phyloP scores from a whole-genome alignment of 768 basidiomycete species.

The Pleurotus sapidus region DNA sequence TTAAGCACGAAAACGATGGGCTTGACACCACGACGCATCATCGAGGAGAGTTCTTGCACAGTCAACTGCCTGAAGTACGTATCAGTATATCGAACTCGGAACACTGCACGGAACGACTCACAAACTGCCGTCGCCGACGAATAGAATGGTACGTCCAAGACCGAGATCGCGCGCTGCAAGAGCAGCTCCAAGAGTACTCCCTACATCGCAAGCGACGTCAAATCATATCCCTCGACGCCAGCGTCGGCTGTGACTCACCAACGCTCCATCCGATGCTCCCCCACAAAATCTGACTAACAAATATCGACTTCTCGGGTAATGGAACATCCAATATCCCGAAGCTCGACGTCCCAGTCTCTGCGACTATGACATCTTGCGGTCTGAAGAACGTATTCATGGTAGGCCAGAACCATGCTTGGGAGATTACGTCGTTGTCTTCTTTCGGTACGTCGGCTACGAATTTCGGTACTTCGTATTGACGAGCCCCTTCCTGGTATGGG shows the following conservation, averaged over 20 bases:
- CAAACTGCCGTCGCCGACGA: conserved; percentile 84
- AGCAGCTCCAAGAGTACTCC: conserved; percentile 72
- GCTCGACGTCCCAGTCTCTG: conserved; percentile 86
- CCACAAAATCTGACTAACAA: conserved; percentile 81
- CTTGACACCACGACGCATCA: conserved; percentile 68
- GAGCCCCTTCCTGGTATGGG: conserved; percentile 35
- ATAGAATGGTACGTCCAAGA: conserved; percentile 71
- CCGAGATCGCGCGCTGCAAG: conserved; percentile 69
- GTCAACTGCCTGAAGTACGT: conserved; percentile 58
- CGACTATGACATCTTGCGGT: conserved; percentile 71
- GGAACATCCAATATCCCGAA: conserved; percentile 86
- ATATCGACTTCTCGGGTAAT: conserved; percentile 65
- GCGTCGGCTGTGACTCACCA: conserved; percentile 37
- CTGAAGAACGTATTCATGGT: conserved; percentile 70
- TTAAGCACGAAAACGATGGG: conserved; percentile 87
- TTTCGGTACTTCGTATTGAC: conserved; percentile 43
- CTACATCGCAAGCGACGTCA: conserved; percentile 20
- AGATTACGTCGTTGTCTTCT: conserved; percentile 53
- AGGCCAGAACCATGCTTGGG: conserved; percentile 86
- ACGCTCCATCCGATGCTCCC: conserved; percentile 92
- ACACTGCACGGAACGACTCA: conserved; percentile 30
- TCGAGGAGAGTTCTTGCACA: conserved; percentile 82
- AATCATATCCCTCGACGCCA: neutral
- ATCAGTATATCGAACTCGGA: neutral
- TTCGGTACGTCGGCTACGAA: conserved; percentile 43